Evolutionary conservation across 805 yeast species (phyloP).

Genomic region (Ogataea zsoltii): DNA sequence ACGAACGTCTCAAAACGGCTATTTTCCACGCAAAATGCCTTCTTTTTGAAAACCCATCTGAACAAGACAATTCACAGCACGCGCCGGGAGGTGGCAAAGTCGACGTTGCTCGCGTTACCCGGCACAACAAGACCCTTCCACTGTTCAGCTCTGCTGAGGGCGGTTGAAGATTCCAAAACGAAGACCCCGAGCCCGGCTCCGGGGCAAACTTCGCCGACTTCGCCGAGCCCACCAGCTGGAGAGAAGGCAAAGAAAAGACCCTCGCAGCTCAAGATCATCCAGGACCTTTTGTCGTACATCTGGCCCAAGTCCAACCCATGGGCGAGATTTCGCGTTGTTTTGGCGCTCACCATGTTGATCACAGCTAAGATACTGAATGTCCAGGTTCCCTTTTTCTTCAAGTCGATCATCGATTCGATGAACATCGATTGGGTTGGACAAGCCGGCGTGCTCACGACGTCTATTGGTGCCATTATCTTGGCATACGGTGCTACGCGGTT

Average conservation of each 20-base stretch:
- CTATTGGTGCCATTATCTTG: slow-evolving; percentile 66
- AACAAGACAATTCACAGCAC: too few relatives aligned
- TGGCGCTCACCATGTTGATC: slow-evolving; percentile 73
- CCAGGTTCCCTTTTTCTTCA: slow-evolving; percentile 95
- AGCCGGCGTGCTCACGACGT: slow-evolving; percentile 60
- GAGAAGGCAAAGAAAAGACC: slow-evolving; percentile 13
- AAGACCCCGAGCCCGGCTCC: too few relatives aligned
- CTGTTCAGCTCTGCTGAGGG: background rate
- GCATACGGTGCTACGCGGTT: slow-evolving; percentile 94
- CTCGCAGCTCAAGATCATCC: slow-evolving; percentile 57
- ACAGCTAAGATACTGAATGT: slow-evolving; percentile 86
- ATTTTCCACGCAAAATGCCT: background rate
- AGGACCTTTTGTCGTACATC: slow-evolving; percentile 63
- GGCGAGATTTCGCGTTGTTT: slow-evolving; percentile 69
- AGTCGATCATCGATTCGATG: slow-evolving; percentile 86
- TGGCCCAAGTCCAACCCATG: slow-evolving; percentile 78
- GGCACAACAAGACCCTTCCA: background rate
- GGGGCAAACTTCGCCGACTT: too few relatives aligned
- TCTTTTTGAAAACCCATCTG: background rate
- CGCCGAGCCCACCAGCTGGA: too few relatives aligned
- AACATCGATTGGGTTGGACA: slow-evolving; percentile 79
- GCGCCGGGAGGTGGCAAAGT: too few relatives aligned
- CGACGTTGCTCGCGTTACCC: too few relatives aligned
- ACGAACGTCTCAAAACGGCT: background rate
- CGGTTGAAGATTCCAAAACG: background rate